Evolutionary conservation across 768 basidiomycete genomes (phyloP), one percentile per base, ranked within the genome.

Genomic region (Hericium coralloides): DNA sequence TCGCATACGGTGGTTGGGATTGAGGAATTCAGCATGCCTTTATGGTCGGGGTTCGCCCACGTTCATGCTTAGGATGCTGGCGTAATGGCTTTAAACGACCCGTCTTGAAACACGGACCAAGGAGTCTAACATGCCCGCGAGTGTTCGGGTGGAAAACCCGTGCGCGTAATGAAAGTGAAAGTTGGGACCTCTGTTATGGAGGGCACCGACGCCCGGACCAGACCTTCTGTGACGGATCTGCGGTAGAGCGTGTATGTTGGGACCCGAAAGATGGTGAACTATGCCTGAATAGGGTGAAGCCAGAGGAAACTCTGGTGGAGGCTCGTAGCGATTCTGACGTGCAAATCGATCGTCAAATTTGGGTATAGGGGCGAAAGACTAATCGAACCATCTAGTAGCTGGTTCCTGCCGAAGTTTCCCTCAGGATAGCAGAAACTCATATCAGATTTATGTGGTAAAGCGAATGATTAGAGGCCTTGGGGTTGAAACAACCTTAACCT

Each of bases 231-330:
- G 79, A 85, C 70, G 83, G 82, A 73, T 81, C 81, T 76, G 83
- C 78, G 81, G 84, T 83, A 79, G 84, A 86, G 85, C 84, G 81
- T 81, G 79, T 77, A 83, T 84, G 85, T 82, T 86, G 82, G 83
- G 85, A 86, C 84, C 85, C 83, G 84, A 87, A 87, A 86, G 84
- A 87, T 87, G 84, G 84, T 87, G 85, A 87, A 87, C 83, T 87
- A 87, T 87, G 84, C 79, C 77, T 86, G 85, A 84, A 82, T 84
- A 87, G 84, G 85, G 85, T 79, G 83, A 87, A 89, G 87, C 86
- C 87, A 89, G 87, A 86, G 88, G 86, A 89, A 89, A 90, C 88
- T 87, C 87, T 89, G 87, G 85, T 89, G 87, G 87, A 89, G 85
- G 87, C 84, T 87, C 83, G 84, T 86, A 89, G 88, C 86, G 83